Evolutionary conservation across 108 stramenopile species (phyloP), one percentile per base, ranked within the genome.

Genomic region (Cyclotella sp.): DNA sequence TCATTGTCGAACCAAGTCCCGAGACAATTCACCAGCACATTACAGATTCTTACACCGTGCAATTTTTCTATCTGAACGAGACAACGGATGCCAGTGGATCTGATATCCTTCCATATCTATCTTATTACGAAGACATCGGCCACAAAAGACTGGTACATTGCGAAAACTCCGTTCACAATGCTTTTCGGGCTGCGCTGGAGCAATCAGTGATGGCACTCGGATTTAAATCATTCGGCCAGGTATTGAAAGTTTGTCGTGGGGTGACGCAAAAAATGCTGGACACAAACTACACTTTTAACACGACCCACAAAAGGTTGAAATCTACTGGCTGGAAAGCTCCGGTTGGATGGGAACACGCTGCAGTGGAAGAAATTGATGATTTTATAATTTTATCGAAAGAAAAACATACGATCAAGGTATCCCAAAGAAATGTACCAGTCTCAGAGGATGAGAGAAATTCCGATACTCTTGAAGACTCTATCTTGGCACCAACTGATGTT

Each of bases 201-300:
- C 30, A 51, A 55, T 41, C 59, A 57, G 59, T 74, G 15, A 43
- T 42, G 4, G 65, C 44, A 68, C 51, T 78, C 15, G 84, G 84
- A 27, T 68, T 81, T 6, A 84, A 80, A 70, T 69, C 85, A 10
- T 26, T 82, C 27, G 65, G 64, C 26, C 81, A 84, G 27, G 76
- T 69, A 11, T 64, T 82, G 54, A 78, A 49, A 47, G n/a, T 55
- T 28, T 72, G 72, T 30, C 75, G 76, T 1, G 47, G 44, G 44
- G 70, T 65, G 43, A 29, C 58, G 41, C 77, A 79, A 69, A 72
- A 53, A 45, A 29, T 73, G 3, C 6, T 54, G 43, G 45, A 46
- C 34, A 30, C 68, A 55, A 53, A 21, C 42, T 28, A 54, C 39
- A 30, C 64, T 43, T n/a, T 12, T 19, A 24, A 51, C 14, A 63